These are phyloP conservation scores for Lasiodiplodia sp. DNA, from an alignment of 2,329 filamentous ascomycete genomes.

Conservation along the genomic window DNA sequence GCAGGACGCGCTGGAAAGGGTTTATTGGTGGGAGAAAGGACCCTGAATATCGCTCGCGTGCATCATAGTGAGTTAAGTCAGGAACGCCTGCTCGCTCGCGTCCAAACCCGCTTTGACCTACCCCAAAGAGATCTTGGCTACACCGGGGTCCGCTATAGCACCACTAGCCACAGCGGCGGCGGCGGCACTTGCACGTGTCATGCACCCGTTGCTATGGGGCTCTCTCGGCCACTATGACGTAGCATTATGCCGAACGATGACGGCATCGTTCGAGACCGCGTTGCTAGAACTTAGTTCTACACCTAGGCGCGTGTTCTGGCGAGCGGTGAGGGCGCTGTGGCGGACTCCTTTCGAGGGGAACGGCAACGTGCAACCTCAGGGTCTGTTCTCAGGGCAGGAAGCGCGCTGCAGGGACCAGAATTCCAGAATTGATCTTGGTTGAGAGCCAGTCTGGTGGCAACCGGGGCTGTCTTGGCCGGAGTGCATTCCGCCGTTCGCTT, in stretches of 20 bases:
- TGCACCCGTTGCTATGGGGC: conserved; percentile 12
- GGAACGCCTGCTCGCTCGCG: conserved; percentile 17
- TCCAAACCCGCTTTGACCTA: conserved; percentile 6
- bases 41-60: conserved; percentile 22
- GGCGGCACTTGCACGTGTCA: neutral
- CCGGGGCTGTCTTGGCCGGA: neutral
- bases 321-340: neutral
- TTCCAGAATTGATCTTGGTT: neutral
- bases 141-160: conserved; percentile 3
- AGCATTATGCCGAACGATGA: neutral
- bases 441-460: conserved; percentile 1
- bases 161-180: conserved; percentile 15
- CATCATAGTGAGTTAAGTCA: conserved; percentile 13
- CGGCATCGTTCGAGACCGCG: neutral
- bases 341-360: neutral
- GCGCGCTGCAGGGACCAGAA: conserved; percentile 7
- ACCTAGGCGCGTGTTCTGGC: neutral
- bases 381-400: neutral
- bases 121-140: conserved; percentile 5
- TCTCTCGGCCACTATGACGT: conserved; percentile 15
- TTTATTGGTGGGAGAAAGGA: conserved; percentile 1
- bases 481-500: conserved; percentile 1
- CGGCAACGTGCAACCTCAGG: neutral
- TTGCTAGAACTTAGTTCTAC: neutral
- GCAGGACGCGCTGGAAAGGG: neutral